A percentile compares a stretch with the other conserved stretches of the same genome.
These are phyloP conservation scores for Beauveria sp. DNA, from an alignment of 2,329 filamentous ascomycete genomes.

Conservation along the genomic window DNA sequence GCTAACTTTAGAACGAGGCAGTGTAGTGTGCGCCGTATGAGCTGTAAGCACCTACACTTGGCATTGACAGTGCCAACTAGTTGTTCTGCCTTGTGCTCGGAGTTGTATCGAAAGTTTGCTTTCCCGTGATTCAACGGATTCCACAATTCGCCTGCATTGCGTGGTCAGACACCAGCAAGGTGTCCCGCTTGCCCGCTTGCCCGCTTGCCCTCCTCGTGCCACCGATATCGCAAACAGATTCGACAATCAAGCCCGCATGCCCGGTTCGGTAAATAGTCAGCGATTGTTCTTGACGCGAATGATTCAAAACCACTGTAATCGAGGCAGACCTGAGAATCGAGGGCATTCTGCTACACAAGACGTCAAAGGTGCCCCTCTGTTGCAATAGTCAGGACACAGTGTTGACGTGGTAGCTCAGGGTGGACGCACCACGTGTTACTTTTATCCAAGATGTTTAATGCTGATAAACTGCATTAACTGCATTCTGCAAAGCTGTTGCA, in stretches of 20 bases:
- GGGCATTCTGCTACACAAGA: too few species aligned
- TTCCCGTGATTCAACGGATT: not conserved
- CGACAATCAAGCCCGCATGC: too few species aligned
- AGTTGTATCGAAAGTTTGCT: not conserved
- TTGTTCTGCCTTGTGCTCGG: not conserved
- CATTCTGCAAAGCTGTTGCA: constrained; percentile 3
- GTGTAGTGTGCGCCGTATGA: not conserved
- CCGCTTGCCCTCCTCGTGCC: not conserved
- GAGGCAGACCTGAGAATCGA: too few species aligned
- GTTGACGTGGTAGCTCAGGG: not conserved
- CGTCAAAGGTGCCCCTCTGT: too few species aligned
- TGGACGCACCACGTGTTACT: not conserved
- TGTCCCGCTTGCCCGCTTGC: not conserved
- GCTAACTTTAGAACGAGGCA: constrained; percentile 1
- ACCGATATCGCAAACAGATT: too few species aligned
- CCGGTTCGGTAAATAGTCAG: not conserved
- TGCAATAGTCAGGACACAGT: not conserved
- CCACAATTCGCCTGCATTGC: not conserved
- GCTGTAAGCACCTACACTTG: not conserved
- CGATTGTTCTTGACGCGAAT: too few species aligned
- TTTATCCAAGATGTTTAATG: not conserved
- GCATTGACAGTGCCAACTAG: not conserved
- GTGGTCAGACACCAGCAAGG: not conserved
- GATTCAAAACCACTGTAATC: too few species aligned
- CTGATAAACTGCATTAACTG: not conserved